Evolutionary conservation across 176 grass and related monocot species (phyloP).

Genomic region (Puccinellia tenuiflora): DNA sequence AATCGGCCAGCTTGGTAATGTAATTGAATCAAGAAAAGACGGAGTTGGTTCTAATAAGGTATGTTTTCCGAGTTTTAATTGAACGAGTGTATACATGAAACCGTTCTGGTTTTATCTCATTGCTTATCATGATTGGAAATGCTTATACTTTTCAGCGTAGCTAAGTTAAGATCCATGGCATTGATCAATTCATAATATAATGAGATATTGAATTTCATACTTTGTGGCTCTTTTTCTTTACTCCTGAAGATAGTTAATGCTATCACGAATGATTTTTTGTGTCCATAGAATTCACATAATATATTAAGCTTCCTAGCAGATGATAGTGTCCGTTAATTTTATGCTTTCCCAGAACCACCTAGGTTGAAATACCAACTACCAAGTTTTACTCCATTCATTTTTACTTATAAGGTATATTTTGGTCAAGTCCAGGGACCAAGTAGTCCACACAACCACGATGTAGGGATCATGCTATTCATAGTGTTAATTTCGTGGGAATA

Average conservation of each 20-base stretch:
- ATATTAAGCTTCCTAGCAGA: not conserved
- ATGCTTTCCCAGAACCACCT: not conserved
- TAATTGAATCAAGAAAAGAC: slow-evolving; percentile 91
- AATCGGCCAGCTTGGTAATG: slow-evolving; percentile 67
- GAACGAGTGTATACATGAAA: not conserved
- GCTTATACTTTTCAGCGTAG: not conserved
- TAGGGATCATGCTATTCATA: not conserved
- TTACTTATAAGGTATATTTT: not conserved
- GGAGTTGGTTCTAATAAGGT: slow-evolving; percentile 88
- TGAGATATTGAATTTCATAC: not conserved
- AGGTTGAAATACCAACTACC: not conserved
- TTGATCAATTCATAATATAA: not conserved
- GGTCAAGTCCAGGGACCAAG: not conserved
- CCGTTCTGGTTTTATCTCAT: slow-evolving; percentile 8
- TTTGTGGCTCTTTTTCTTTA: not conserved
- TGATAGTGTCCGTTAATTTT: not conserved
- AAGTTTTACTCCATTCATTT: not conserved
- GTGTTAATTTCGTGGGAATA: not conserved
- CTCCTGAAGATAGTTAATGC: not conserved
- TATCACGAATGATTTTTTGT: not conserved
- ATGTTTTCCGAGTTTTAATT: slow-evolving; percentile 7
- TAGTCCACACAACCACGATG: not conserved
- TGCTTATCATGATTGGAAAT: slow-evolving; percentile 8
- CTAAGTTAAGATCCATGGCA: not conserved
- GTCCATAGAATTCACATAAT: not conserved